Conservation (phyloP, 2,329 filamentous ascomycete species). For the Fonsecaea pugnacius region DNA sequence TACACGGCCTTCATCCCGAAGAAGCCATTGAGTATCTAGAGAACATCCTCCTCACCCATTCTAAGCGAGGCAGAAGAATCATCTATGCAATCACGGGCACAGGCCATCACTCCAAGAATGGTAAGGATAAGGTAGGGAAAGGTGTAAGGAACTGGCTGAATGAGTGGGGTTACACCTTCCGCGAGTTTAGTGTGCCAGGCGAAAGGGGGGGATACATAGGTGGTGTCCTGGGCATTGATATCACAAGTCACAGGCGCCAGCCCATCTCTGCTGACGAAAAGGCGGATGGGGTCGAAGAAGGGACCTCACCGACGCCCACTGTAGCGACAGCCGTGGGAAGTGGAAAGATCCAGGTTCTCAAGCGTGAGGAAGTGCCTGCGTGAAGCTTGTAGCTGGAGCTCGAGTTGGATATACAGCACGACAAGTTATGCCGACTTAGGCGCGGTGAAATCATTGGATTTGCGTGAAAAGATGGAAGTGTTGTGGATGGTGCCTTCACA, state of each 20-base stretch:
- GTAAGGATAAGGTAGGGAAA: constrained; percentile 97
- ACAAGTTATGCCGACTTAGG: background rate
- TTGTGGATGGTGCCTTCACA: background rate
- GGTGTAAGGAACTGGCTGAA: constrained; percentile 88
- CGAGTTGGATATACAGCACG: background rate
- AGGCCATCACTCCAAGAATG: constrained; percentile 96
- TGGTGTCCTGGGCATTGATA: constrained; percentile 67
- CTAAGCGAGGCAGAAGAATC: constrained; percentile 68
- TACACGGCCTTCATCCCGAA: constrained; percentile 97
- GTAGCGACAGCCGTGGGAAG: constrained; percentile 38
- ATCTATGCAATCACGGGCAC: constrained; percentile 97
- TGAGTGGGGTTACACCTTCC: constrained; percentile 93
- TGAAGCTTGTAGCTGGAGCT: constrained; percentile 11
- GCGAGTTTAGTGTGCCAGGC: constrained; percentile 95
- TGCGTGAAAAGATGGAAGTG: background rate
- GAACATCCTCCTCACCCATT: constrained; percentile 82
- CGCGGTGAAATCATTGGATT: background rate
- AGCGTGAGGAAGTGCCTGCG: constrained; percentile 47
- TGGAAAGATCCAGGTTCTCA: constrained; percentile 53
- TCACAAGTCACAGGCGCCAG: constrained; percentile 61
- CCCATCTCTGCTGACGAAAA: constrained; percentile 39
- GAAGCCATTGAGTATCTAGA: constrained; percentile 95
- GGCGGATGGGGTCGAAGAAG: constrained; percentile 35
- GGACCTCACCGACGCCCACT: constrained; percentile 38
- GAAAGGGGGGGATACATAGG: constrained; percentile 78